These are phyloP conservation scores for Malus hybrid DNA, from an alignment of 331 rosid genomes.

Conservation along the genomic window DNA sequence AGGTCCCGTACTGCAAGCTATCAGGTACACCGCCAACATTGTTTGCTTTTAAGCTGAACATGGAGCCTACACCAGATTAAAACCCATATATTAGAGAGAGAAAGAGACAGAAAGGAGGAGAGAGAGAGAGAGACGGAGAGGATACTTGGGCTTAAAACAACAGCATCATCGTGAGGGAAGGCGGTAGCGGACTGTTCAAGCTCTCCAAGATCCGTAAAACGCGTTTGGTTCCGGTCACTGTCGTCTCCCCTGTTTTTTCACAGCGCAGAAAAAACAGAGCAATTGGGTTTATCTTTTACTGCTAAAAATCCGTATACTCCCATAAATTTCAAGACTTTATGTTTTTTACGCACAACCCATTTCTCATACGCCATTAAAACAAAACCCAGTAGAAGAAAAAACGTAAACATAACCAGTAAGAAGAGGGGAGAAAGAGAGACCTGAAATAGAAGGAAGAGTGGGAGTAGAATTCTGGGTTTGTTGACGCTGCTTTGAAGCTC, in stretches of 20 bases:
- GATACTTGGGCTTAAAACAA: constrained; percentile 69
- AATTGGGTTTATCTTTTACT: not conserved
- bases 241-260: constrained; percentile 57
- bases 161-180: constrained; percentile 55
- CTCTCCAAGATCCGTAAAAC: constrained; percentile 58
- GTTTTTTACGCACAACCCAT: not conserved
- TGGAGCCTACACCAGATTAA: too few relatives aligned
- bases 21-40: too few relatives aligned
- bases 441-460: constrained; percentile 49
- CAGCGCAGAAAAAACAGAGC: constrained; percentile 31
- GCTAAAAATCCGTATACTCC: not conserved
- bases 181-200: constrained; percentile 52
- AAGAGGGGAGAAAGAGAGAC: constrained; percentile 4
- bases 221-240: constrained; percentile 26
- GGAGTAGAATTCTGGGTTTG: constrained; percentile 37
- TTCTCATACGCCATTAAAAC: not conserved
- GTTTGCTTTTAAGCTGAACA: too few relatives aligned
- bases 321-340: not conserved
- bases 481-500: constrained; percentile 40
- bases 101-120: not conserved
- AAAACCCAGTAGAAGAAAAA: too few relatives aligned
- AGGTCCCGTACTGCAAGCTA: too few relatives aligned
- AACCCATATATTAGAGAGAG: too few relatives aligned
- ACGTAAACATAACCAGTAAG: not conserved
- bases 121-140: constrained; percentile 1